These are phyloP conservation scores for Eimeria brunetti DNA, from an alignment of 169 alveolate species.

Conservation along the genomic window DNA sequence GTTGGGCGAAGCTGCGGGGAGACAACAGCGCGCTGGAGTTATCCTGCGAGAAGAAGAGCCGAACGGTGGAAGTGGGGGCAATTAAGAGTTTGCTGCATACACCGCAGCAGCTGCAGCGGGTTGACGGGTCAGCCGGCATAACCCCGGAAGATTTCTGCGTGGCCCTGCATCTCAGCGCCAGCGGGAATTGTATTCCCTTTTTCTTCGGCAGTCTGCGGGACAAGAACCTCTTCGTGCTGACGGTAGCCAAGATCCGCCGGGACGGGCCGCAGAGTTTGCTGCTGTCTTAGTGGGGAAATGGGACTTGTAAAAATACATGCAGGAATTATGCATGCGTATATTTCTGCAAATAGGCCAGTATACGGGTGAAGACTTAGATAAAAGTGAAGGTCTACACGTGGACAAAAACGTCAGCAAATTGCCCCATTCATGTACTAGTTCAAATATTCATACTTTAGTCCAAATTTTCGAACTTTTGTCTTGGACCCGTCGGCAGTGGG, in stretches of 20 bases:
- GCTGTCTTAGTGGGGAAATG: too few relatives aligned
- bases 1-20: conserved; percentile 46
- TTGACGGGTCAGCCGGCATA: conserved; percentile 76
- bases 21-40: conserved; percentile 24
- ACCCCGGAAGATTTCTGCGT: conserved; percentile 54
- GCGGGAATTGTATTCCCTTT: conserved; percentile 75
- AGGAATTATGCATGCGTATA: too few relatives aligned
- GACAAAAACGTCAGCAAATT: too few relatives aligned
- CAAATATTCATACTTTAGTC: too few relatives aligned
- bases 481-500: too few relatives aligned
- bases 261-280: neutral
- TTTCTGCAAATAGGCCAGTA: too few relatives aligned
- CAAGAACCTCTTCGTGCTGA: conserved; percentile 18
- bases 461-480: too few relatives aligned
- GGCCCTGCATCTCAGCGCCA: conserved; percentile 45
- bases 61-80: conserved; percentile 2
- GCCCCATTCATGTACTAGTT: too few relatives aligned
- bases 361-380: too few relatives aligned
- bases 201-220: conserved; percentile 40
- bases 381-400: too few relatives aligned
- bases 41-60: conserved; percentile 52
- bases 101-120: conserved; percentile 53
- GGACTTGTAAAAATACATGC: too few relatives aligned
- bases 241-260: conserved; percentile 19
- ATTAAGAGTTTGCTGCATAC: conserved; percentile 46